Conservation (phyloP, 352 stramenopile species). For the Phytophthora fragariaefolia region DNA sequence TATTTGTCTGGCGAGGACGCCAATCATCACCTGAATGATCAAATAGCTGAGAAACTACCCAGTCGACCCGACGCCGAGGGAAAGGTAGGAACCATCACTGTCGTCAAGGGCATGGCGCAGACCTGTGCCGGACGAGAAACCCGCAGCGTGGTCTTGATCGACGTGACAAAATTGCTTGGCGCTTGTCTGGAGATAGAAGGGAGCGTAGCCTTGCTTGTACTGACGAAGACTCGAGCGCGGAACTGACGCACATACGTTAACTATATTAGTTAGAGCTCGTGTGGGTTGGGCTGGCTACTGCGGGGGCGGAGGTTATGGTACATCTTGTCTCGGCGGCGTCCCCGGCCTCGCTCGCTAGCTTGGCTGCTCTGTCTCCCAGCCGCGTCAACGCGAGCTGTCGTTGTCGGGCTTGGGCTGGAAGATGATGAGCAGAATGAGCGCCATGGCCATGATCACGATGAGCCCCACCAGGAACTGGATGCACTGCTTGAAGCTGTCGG, state of each 20-base stretch:
- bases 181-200: too few relatives aligned
- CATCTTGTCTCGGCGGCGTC: constrained; percentile 26
- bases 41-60: too few relatives aligned
- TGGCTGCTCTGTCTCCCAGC: constrained; percentile 4
- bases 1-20: too few relatives aligned
- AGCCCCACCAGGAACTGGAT: constrained; percentile 77
- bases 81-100: too few relatives aligned
- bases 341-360: constrained; percentile 14
- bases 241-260: constrained; percentile 10
- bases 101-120: too few relatives aligned
- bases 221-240: not conserved
- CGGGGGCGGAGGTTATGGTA: constrained; percentile 21
- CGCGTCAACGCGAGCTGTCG: constrained; percentile 30
- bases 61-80: too few relatives aligned
- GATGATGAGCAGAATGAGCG: constrained; percentile 74
- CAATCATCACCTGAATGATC: too few relatives aligned
- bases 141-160: too few relatives aligned
- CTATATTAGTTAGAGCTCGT: constrained; percentile 24
- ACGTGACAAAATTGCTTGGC: too few relatives aligned
- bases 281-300: constrained; percentile 1
- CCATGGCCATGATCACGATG: constrained; percentile 70
- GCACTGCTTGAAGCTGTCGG: constrained; percentile 70
- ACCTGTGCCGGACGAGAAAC: too few relatives aligned
- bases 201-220: too few relatives aligned
- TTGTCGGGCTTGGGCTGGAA: constrained; percentile 49